Conservation (phyloP, 2,329 filamentous ascomycete species). For the Fusarium begoniae region DNA sequence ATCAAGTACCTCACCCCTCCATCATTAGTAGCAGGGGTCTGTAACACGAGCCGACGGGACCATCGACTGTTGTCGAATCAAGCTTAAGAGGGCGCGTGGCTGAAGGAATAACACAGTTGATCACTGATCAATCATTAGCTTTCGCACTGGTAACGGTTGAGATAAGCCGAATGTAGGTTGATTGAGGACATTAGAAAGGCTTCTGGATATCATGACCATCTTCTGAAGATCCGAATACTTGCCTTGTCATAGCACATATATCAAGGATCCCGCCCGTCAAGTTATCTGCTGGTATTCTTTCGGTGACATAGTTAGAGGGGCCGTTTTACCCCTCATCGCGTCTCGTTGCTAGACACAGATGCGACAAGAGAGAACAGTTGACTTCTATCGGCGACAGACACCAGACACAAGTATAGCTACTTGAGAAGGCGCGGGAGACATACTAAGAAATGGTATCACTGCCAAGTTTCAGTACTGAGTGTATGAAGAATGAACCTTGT, state of each 20-base stretch:
- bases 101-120: background rate
- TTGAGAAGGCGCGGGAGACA: background rate
- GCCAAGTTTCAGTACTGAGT: background rate
- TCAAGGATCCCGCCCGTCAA: background rate
- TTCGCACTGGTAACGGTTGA: background rate
- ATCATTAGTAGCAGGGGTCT: slow-evolving; percentile 33
- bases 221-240: background rate
- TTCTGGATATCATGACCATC: background rate
- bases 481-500: background rate
- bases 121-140: slow-evolving; percentile 7
- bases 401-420: background rate
- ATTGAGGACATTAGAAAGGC: background rate
- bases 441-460: background rate
- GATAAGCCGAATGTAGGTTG: background rate
- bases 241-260: background rate
- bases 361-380: slow-evolving; percentile 23
- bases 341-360: background rate
- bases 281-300: background rate
- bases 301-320: slow-evolving; percentile 14
- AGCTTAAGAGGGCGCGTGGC: slow-evolving; percentile 25
- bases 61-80: slow-evolving; percentile 27
- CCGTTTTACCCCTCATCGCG: slow-evolving; percentile 23
- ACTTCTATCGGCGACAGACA: background rate
- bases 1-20: slow-evolving; percentile 37
- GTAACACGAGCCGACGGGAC: slow-evolving; percentile 31